Evolutionary conservation across 2,329 filamentous ascomycete genomes (phyloP).

Genomic region (Chrysosporium keratinophilum): DNA sequence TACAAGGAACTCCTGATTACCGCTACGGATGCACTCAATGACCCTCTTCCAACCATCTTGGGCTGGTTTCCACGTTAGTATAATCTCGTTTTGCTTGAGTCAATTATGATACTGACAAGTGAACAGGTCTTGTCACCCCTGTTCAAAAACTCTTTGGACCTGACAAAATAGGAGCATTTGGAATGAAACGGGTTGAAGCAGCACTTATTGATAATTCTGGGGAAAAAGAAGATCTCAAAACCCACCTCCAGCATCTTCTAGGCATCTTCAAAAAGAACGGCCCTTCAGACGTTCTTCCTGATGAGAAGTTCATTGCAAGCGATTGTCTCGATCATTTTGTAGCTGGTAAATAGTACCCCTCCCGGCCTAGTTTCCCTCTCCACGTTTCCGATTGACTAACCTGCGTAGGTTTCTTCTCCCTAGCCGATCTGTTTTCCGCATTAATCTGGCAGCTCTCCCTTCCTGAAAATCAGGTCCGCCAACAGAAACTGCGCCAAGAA

Average conservation of each 20-base stretch:
- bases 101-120: neutral
- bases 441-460: slow-evolving; percentile 16
- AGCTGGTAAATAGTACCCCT: slow-evolving; percentile 11
- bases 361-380: neutral
- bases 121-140: neutral
- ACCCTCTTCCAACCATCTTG: slow-evolving; percentile 7
- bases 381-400: neutral
- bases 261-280: slow-evolving; percentile 14
- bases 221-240: neutral
- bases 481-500: slow-evolving; percentile 15
- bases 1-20: slow-evolving; percentile 11
- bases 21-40: neutral
- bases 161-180: slow-evolving; percentile 10
- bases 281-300: slow-evolving; percentile 10
- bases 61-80: slow-evolving; percentile 16
- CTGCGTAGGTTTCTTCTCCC: slow-evolving; percentile 12
- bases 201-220: neutral
- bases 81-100: neutral
- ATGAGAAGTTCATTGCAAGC: slow-evolving; percentile 16
- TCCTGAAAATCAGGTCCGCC: slow-evolving; percentile 15
- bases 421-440: slow-evolving; percentile 15
- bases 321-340: slow-evolving; percentile 18
- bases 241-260: slow-evolving; percentile 15
- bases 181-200: slow-evolving; percentile 14
- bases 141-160: neutral